Evolutionary conservation across 768 basidiomycete species (phyloP).

Genomic region (Solioccasus polychromus): DNA sequence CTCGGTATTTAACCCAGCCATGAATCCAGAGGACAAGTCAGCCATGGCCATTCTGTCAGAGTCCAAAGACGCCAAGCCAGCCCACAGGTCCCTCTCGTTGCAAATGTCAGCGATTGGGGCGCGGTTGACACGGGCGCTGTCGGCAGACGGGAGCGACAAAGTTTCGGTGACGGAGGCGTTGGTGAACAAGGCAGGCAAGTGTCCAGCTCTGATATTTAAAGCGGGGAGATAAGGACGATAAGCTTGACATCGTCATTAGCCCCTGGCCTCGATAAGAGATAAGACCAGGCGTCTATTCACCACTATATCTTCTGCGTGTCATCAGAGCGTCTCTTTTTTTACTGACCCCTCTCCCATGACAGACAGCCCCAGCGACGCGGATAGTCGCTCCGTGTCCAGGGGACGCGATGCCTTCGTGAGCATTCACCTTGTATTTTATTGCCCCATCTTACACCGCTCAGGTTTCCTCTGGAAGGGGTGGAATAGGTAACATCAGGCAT

Average conservation of each 20-base stretch:
- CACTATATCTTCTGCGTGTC: not conserved
- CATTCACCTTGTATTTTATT: constrained; percentile 4
- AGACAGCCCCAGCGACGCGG: constrained; percentile 21
- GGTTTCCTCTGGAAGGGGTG: constrained; percentile 66
- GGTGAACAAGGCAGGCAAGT: constrained; percentile 17
- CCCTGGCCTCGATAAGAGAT: constrained; percentile 20
- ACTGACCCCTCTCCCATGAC: constrained; percentile 19
- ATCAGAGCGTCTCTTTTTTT: not conserved
- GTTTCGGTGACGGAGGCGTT: constrained; percentile 8
- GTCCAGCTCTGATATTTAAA: constrained; percentile 1
- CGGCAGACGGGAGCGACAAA: constrained; percentile 5
- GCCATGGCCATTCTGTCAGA: constrained; percentile 8
- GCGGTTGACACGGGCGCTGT: constrained; percentile 13
- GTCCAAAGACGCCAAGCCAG: not conserved
- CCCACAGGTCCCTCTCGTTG: constrained; percentile 10
- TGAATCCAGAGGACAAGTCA: constrained; percentile 1
- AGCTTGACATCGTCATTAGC: not conserved
- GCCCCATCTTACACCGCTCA: constrained; percentile 15
- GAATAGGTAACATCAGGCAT: constrained; percentile 62
- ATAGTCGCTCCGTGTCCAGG: constrained; percentile 50
- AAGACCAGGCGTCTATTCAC: constrained; percentile 7
- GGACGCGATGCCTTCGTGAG: constrained; percentile 60
- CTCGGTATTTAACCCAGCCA: constrained; percentile 12
- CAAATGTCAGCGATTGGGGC: constrained; percentile 20
- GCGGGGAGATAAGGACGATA: constrained; percentile 10